Base-by-base conservation (phyloP, 257 asterid genomes). In the Forsythia suspensa region DNA sequence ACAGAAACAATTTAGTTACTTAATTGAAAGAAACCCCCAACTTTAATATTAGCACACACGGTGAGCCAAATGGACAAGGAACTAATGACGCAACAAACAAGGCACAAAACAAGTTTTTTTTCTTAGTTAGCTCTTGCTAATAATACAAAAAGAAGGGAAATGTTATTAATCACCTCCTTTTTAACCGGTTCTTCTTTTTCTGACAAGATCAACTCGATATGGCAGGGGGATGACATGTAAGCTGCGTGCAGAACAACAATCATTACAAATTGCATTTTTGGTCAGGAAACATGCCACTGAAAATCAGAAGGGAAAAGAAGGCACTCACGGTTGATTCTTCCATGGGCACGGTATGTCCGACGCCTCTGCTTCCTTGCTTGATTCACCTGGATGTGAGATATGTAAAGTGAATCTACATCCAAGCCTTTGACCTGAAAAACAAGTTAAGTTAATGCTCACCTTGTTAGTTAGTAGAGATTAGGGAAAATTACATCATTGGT, bases 191-290 rank as follows among this genome's bases (percentile, higher is more conserved):
- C 96, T 77, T 91, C 94, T 74, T 91, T 91, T 57, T 91, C 96
- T 0, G 96, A 91, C 52, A 91, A 77, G 70, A 80, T 85, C 89
- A 91, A 79, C 85, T 91, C 96, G 13, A 91, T 89, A 80, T 91
- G 96, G 82, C 96, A 91, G 2, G 96, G 96, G 9, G 90, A 89
- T 7, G 96, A 91, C 96, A 91, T 91, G 82, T 91, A 91, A 34
- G 96, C 84, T 85, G 69, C 67, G n/a, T 68, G 75, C 12, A 39
- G 6, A 70, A n/a, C 38, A 16, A 16, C 6, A 15, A 40, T 68
- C 10, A 70, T 39, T 13, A 38, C 29, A 38, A 39, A 18, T 1
- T 20, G 29, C 38, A 24, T 4, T 63, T 63, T 63, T 16, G 18
- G 5, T 3, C 40, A 63, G 6, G 34, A 63, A 63, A 10, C 39